phyloP scores from a whole-genome alignment of 2,329 filamentous ascomycete species.

The Blastomyces emzantsi region DNA sequence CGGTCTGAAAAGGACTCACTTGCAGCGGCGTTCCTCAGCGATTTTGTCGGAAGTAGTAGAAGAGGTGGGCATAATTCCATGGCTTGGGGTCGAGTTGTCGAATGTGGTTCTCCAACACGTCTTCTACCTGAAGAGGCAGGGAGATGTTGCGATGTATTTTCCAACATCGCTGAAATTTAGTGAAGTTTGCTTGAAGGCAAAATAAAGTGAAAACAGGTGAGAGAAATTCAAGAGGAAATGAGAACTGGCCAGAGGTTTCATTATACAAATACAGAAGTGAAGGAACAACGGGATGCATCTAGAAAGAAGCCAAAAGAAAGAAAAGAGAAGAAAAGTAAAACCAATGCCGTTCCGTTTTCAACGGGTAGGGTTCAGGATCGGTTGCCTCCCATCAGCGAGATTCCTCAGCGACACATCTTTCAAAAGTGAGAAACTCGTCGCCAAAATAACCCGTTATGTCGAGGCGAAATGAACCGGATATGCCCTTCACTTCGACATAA shows the following conservation, averaged over 20 bases:
- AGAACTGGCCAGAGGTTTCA: neutral
- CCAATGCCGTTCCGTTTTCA: neutral
- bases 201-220: neutral
- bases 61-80: neutral
- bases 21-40: constrained; percentile 13
- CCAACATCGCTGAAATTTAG: neutral
- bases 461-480: constrained; percentile 29
- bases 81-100: neutral
- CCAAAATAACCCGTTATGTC: constrained; percentile 27
- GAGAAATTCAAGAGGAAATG: neutral
- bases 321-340: neutral
- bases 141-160: neutral
- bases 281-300: neutral
- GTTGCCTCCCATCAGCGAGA: neutral
- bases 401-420: neutral
- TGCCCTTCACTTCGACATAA: constrained; percentile 27
- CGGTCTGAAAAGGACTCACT: neutral
- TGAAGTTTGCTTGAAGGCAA: neutral
- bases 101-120: constrained; percentile 10
- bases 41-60: constrained; percentile 2
- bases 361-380: neutral
- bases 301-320: neutral
- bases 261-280: constrained; percentile 3
- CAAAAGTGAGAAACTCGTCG: constrained; percentile 10
- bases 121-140: neutral